Evolutionary conservation across 345 rosid species (phyloP).

Genomic region (Bruguiera gymnorhiza): DNA sequence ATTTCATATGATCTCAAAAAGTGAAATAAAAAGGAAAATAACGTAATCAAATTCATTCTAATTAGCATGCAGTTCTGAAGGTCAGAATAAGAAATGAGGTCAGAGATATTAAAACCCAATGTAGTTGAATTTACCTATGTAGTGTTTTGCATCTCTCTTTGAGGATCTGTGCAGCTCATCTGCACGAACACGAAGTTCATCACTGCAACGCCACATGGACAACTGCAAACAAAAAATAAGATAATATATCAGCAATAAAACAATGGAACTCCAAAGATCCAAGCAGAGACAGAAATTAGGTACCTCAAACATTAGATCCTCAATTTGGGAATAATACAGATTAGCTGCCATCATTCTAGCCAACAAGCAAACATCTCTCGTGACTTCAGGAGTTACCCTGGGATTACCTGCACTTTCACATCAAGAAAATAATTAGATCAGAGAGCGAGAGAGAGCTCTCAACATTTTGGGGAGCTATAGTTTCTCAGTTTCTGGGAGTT

Average conservation of each 20-base stretch:
- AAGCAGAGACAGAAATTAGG: not conserved
- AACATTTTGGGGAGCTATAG: not conserved
- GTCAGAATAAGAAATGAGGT: too few species aligned
- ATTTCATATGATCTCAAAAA: too few species aligned
- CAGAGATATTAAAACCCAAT: too few species aligned
- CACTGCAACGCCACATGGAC: conserved; percentile 99
- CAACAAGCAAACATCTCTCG: conserved; percentile 96
- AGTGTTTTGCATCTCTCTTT: conserved; percentile 92
- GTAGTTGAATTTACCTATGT: conserved; percentile 57
- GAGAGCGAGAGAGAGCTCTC: not conserved
- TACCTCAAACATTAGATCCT: conserved; percentile 53
- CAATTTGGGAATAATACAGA: conserved; percentile 87
- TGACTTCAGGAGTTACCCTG: conserved; percentile 98
- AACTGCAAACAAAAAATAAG: conserved; percentile 40
- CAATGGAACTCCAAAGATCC: not conserved
- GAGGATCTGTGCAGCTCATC: conserved; percentile 71
- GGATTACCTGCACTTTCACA: conserved; percentile 65
- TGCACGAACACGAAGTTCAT: conserved; percentile 77
- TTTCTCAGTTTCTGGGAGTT: not conserved
- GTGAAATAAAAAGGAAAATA: too few species aligned
- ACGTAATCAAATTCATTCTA: too few species aligned
- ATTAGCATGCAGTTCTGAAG: too few species aligned
- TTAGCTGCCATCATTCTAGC: conserved; percentile 99
- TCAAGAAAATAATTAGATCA: not conserved
- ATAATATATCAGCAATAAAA: not conserved